phyloP scores from a whole-genome alignment of 495 filamentous ascomycete species.

The Apiosordaria backusii region DNA sequence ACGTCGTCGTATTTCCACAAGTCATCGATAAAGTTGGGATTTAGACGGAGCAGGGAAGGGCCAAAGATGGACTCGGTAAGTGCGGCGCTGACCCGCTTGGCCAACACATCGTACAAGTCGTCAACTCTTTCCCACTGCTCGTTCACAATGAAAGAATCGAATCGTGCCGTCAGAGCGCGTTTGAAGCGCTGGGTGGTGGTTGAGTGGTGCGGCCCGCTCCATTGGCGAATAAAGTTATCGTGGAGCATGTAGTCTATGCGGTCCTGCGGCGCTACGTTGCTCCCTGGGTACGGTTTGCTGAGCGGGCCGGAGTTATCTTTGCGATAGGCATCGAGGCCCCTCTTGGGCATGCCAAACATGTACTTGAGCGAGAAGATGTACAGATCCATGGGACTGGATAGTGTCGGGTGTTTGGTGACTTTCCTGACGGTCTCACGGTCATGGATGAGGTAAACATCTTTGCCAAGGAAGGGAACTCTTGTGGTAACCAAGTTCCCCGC shows the following conservation, averaged over 20 bases:
- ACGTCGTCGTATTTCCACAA: slow-evolving; percentile 9
- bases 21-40: slow-evolving; percentile 21
- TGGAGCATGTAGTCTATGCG: not conserved
- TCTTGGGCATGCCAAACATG: not conserved
- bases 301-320: not conserved
- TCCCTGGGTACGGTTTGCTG: not conserved
- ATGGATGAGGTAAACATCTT: not conserved
- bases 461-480: not conserved
- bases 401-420: not conserved
- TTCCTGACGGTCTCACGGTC: not conserved
- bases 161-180: not conserved
- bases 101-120: not conserved
- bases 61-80: slow-evolving; percentile 17
- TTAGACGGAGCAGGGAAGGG: slow-evolving; percentile 17
- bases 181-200: not conserved
- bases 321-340: not conserved
- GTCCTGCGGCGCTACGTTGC: not conserved
- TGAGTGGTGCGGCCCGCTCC: not conserved
- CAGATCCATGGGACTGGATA: not conserved
- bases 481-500: not conserved
- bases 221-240: not conserved
- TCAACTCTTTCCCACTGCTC: not conserved
- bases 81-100: not conserved
- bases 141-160: not conserved
- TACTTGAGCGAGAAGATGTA: not conserved